A percentile compares a stretch with the other conserved stretches of the same genome.
Evolutionary conservation across 352 stramenopile species (phyloP).

Genomic region (Pythium coloratum): DNA sequence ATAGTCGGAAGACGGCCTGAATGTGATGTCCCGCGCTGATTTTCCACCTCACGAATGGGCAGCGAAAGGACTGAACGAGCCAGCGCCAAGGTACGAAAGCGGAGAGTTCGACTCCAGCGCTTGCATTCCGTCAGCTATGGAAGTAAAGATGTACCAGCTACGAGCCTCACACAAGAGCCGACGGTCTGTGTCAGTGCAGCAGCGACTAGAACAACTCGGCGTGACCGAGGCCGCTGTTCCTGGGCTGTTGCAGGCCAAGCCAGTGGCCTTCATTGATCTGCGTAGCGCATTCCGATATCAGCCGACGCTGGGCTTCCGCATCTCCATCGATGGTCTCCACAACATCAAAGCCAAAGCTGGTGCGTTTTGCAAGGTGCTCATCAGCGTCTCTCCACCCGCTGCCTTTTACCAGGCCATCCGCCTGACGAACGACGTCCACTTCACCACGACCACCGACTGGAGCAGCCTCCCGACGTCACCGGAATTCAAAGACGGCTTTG

Average conservation of each 20-base stretch:
- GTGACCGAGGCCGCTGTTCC: not conserved
- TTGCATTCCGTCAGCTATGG: conserved; percentile 44
- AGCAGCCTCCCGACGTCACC: conserved; percentile 49
- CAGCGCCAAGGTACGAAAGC: conserved; percentile 46
- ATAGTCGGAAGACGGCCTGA: conserved; percentile 59
- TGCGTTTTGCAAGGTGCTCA: conserved; percentile 57
- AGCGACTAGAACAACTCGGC: conserved; percentile 6
- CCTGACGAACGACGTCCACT: conserved; percentile 51
- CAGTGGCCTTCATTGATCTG: conserved; percentile 45
- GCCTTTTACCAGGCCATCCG: conserved; percentile 63
- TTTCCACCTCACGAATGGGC: conserved; percentile 52
- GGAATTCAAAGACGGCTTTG: conserved; percentile 61
- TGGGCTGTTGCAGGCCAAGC: conserved; percentile 38
- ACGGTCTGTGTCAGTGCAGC: not conserved
- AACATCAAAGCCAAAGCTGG: conserved; percentile 58
- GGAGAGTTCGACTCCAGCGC: conserved; percentile 54
- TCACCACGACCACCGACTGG: conserved; percentile 68
- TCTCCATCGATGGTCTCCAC: conserved; percentile 65
- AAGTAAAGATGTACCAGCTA: conserved; percentile 62
- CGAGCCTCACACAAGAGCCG: conserved; percentile 23
- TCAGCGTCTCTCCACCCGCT: conserved; percentile 49
- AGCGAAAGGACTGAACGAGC: conserved; percentile 40
- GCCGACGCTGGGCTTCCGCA: conserved; percentile 59
- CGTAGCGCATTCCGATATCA: conserved; percentile 48
- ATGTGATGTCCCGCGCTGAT: conserved; percentile 56